Evolutionary conservation across 1,284 basidiomycete genomes (phyloP).

Genomic region (Malassezia japonica): DNA sequence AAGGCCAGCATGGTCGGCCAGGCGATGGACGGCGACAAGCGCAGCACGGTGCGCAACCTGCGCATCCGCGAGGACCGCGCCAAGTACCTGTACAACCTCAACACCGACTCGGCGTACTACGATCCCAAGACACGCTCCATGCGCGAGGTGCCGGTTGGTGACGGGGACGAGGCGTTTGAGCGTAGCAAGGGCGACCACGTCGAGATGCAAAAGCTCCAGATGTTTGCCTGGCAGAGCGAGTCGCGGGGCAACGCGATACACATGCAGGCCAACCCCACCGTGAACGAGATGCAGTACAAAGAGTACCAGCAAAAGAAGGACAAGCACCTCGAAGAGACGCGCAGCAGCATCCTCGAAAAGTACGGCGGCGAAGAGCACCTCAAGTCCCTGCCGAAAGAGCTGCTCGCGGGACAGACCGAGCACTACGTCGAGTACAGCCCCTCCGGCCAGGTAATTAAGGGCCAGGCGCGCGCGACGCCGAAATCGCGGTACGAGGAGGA

Average conservation of each 20-base stretch:
- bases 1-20: conserved; percentile 94
- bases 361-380: conserved; percentile 94
- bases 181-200: conserved; percentile 81
- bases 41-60: conserved; percentile 93
- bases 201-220: conserved; percentile 78
- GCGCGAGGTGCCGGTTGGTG: conserved; percentile 83
- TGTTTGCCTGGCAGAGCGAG: conserved; percentile 95
- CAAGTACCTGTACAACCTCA: conserved; percentile 95
- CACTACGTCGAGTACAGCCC: conserved; percentile 95
- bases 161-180: conserved; percentile 86
- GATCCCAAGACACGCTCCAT: conserved; percentile 99
- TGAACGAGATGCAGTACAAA: conserved; percentile 73
- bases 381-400: conserved; percentile 73
- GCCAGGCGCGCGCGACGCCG: conserved; percentile 72
- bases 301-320: conserved; percentile 89
- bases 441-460: conserved; percentile 80
- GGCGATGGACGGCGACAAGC: conserved; percentile 92
- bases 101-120: conserved; percentile 91
- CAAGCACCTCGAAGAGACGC: conserved; percentile 72
- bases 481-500: conserved; percentile 67
- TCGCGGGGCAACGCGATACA: conserved; percentile 77
- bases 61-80: conserved; percentile 98
- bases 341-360: conserved; percentile 55
- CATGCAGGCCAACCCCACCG: conserved; percentile 90
- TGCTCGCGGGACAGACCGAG: conserved; percentile 86